Base-by-base conservation (phyloP, 352 stramenopile genomes). In the Phytopythium oedochilum region DNA sequence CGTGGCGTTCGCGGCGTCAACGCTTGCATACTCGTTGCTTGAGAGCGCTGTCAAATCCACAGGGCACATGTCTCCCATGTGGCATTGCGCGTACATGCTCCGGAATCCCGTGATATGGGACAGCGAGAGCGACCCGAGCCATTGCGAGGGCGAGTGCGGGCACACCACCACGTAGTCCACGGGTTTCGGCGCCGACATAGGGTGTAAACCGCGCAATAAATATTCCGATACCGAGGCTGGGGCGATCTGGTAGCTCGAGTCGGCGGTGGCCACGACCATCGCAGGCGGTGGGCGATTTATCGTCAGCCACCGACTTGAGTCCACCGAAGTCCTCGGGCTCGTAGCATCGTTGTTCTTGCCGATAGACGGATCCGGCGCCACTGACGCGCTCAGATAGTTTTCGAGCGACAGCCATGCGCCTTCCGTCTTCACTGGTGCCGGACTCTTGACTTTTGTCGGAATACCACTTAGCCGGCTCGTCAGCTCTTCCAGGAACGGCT, bases 111-210 rank as follows among this genome's bases (percentile, higher is more conserved):
- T 78, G 31, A 89, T 65, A 49, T 90, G 88, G n/a, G 82, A 89
- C 12, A 89, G 65, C 14, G 78, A 76, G 1, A 89, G 58, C 20
- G 71, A 84, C 1, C 72, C 82, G 9, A 92, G 72, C 82, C 82
- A 92, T 40, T 92, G 73, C 1, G 71, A 75, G 2, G 75, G 82
- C 55, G 82, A 86, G 3, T 84, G 71, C 5, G 82, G 82, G 28
- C 82, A 92, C 28, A 92, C 68, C 32, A 92, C 74, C 14, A 75
- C 77, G 51, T 89, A 92, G 47, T 92, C 80, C 28, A 89, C 59
- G 25, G 77, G 77, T 59, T 92, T 92, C 1, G 75, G 65, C 9
- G 68, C 68, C 18, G 71, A 68, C 10, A 90, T 68, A 2, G 82
- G 82, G 47, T 89, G 73, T n/a, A 92, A 69, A 55, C 72, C 66